Evolutionary conservation across 2,329 filamentous ascomycete species (phyloP).

Genomic region (Exophiala phaeomuriformis): DNA sequence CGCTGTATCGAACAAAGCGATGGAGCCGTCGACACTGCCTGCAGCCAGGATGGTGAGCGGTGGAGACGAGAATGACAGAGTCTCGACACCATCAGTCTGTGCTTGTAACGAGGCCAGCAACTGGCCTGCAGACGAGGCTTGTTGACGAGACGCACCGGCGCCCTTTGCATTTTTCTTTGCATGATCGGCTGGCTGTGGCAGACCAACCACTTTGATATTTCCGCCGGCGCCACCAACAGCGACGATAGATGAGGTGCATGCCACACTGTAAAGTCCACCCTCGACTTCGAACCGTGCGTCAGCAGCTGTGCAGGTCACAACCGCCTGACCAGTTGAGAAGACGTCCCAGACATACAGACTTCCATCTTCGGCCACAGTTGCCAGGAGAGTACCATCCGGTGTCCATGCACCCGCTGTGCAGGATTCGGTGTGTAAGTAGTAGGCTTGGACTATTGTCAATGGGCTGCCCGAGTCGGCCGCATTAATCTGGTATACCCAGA

Average conservation of each 20-base stretch:
- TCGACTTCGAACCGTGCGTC: constrained; percentile 91
- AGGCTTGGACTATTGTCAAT: constrained; percentile 78
- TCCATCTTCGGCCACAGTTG: constrained; percentile 81
- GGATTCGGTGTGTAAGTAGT: constrained; percentile 78
- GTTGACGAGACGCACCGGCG: constrained; percentile 33
- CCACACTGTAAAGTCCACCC: constrained; percentile 82
- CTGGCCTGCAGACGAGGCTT: constrained; percentile 48
- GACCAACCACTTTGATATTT: constrained; percentile 72
- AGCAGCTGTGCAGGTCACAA: constrained; percentile 66
- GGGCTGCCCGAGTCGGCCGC: constrained; percentile 52
- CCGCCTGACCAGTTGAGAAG: constrained; percentile 59
- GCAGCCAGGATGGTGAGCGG: constrained; percentile 55
- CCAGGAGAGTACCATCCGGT: constrained; percentile 74
- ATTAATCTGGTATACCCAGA: constrained; percentile 93
- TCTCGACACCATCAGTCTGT: constrained; percentile 73
- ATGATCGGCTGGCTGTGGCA: constrained; percentile 55
- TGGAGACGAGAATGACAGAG: constrained; percentile 56
- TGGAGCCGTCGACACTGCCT: constrained; percentile 59
- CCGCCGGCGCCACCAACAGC: constrained; percentile 85
- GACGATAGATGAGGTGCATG: constrained; percentile 70
- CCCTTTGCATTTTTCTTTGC: constrained; percentile 47
- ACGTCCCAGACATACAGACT: constrained; percentile 90
- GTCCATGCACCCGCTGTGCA: constrained; percentile 92
- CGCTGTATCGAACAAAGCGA: constrained; percentile 79
- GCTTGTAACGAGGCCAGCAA: constrained; percentile 79